These are phyloP conservation scores for Amorphotheca resinae DNA, from an alignment of 495 filamentous ascomycete genomes.

Conservation along the genomic window DNA sequence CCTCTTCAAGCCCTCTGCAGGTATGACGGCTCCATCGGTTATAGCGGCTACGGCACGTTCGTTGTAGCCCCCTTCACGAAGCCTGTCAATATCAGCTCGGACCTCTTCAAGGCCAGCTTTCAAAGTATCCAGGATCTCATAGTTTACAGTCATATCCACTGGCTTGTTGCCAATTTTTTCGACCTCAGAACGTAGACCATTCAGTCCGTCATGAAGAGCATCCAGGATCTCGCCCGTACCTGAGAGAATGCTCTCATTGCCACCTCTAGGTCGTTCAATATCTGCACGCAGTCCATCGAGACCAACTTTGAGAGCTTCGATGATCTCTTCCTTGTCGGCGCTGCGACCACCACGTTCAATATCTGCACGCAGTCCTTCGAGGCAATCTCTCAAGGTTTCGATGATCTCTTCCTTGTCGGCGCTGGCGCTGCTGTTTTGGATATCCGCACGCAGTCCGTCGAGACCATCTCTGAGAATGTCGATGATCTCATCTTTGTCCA, in stretches of 20 bases:
- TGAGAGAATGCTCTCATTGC: constrained; percentile 42
- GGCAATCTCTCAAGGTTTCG: constrained; percentile 30
- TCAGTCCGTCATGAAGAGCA: constrained; percentile 70
- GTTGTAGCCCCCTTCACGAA: constrained; percentile 43
- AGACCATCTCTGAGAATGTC: constrained; percentile 59
- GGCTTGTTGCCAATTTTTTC: constrained; percentile 68
- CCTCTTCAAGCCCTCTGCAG: constrained; percentile 36
- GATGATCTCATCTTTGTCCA: constrained; percentile 66
- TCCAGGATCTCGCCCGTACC: constrained; percentile 67
- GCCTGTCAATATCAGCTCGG: constrained; percentile 61
- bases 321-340: constrained; percentile 43
- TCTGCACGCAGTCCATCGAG: constrained; percentile 57
- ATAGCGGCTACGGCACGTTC: constrained; percentile 45
- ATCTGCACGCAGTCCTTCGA: constrained; percentile 57
- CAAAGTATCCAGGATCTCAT: constrained; percentile 77
- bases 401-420: constrained; percentile 46
- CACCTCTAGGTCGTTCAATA: constrained; percentile 29
- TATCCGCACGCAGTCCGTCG: constrained; percentile 58
- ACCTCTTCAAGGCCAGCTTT: constrained; percentile 64
- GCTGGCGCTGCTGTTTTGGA: constrained; percentile 33
- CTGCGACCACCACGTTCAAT: constrained; percentile 47
- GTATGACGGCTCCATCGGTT: constrained; percentile 27
- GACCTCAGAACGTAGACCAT: constrained; percentile 58
- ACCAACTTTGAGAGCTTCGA: constrained; percentile 58
- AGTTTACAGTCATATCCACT: constrained; percentile 61